These are phyloP conservation scores for Elsinoe arachidis DNA, from an alignment of 2,329 filamentous ascomycete species.

Conservation along the genomic window DNA sequence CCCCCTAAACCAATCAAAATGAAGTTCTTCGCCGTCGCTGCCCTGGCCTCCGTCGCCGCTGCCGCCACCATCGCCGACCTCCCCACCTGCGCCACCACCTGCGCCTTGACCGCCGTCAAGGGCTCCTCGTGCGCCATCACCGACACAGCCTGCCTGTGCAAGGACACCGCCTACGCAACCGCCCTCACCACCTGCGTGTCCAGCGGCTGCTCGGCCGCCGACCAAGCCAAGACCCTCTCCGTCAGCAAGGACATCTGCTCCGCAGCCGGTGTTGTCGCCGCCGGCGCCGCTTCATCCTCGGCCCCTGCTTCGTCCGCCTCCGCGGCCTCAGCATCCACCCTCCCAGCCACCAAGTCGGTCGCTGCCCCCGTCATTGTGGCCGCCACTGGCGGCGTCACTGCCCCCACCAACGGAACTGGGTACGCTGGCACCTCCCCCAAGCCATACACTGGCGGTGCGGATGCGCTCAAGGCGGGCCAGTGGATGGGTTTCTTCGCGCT, in stretches of 20 bases:
- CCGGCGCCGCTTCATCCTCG: background rate
- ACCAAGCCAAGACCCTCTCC: constrained; percentile 8
- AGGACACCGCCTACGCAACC: constrained; percentile 1
- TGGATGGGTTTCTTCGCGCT: constrained; percentile 13
- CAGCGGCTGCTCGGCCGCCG: constrained; percentile 3
- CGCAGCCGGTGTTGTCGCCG: background rate
- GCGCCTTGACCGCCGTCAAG: constrained; percentile 10
- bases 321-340: background rate
- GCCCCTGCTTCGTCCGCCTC: background rate
- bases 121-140: constrained; percentile 10
- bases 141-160: constrained; percentile 10
- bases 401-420: constrained; percentile 4
- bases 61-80: constrained; percentile 10
- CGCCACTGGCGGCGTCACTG: background rate
- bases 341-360: background rate
- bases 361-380: background rate
- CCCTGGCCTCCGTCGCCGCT: constrained; percentile 5
- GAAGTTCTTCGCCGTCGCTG: constrained; percentile 10
- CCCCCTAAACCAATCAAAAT: background rate
- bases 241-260: constrained; percentile 8
- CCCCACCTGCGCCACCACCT: constrained; percentile 10
- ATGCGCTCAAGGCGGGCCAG: constrained; percentile 7
- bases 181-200: constrained; percentile 3
- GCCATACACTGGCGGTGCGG: constrained; percentile 11
- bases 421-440: constrained; percentile 5